phyloP scores from a whole-genome alignment of 148 eudicot species.

The Fagopyrum esculentum region DNA sequence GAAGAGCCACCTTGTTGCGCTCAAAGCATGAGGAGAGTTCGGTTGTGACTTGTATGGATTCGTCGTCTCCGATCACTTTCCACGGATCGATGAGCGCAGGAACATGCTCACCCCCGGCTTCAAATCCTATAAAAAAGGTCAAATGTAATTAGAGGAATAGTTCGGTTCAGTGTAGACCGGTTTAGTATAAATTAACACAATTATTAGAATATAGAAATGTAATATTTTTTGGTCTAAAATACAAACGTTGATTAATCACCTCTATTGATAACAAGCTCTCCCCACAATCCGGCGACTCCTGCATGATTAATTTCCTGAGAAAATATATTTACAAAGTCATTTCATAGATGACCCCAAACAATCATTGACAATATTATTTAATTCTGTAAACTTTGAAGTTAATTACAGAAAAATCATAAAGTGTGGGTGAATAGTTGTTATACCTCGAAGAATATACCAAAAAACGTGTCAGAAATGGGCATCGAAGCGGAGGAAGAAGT shows the following conservation, averaged over 20 bases:
- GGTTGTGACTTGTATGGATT: slow-evolving; percentile 44
- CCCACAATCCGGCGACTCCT: slow-evolving; percentile 93
- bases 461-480: slow-evolving; percentile 54
- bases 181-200: not conserved
- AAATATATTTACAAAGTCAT: slow-evolving; percentile 22
- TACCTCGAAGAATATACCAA: slow-evolving; percentile 86
- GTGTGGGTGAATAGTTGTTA: no score
- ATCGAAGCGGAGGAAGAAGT: slow-evolving; percentile 16
- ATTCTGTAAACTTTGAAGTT: no score
- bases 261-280: slow-evolving; percentile 83
- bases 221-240: not conserved
- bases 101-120: slow-evolving; percentile 62
- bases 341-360: not conserved
- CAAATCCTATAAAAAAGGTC: slow-evolving; percentile 51
- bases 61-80: slow-evolving; percentile 60
- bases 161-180: no score
- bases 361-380: no score
- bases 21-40: slow-evolving; percentile 90
- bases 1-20: slow-evolving; percentile 65
- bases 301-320: slow-evolving; percentile 77
- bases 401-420: no score
- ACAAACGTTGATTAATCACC: slow-evolving; percentile 25
- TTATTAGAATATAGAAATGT: not conserved
- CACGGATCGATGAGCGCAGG: slow-evolving; percentile 70
- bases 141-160: no score